Conservation (phyloP, 192 early-diverging fungal species). For the Nowakowskiella sp. region DNA sequence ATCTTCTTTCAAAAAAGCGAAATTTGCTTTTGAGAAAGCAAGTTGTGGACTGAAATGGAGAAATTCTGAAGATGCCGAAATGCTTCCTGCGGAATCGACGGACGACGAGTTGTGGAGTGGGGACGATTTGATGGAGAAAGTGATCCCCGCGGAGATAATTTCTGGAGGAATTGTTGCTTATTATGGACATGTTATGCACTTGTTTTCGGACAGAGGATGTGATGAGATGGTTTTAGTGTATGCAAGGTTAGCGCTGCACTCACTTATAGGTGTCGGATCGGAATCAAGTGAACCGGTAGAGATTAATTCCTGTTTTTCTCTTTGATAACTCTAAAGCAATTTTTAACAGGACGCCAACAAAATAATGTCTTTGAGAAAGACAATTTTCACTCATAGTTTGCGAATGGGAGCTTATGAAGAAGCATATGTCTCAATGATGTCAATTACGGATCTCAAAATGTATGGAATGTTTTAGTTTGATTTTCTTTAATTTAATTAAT, state of each 20-base stretch:
- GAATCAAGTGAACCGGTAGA: no score
- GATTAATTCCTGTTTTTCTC: no score
- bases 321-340: no score
- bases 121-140: conserved; percentile 6
- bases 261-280: no score
- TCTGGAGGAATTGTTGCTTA: conserved; percentile 16
- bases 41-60: conserved; percentile 8
- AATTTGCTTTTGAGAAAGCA: conserved; percentile 13
- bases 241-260: conserved; percentile 21
- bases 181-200: conserved; percentile 22
- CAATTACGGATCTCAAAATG: conserved; percentile 18
- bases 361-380: conserved; percentile 6
- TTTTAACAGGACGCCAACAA: background rate
- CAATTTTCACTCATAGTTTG: conserved; percentile 17
- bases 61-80: no score
- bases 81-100: background rate
- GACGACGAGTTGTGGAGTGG: background rate
- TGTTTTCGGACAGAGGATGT: conserved; percentile 15
- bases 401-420: conserved; percentile 15
- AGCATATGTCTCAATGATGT: conserved; percentile 14
- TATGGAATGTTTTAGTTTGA: conserved; percentile 10
- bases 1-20: conserved; percentile 1
- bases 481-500: background rate
- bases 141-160: conserved; percentile 15
- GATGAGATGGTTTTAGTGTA: conserved; percentile 13